Conservation (phyloP, 768 basidiomycete species). For the Podaxis pistillaris region DNA sequence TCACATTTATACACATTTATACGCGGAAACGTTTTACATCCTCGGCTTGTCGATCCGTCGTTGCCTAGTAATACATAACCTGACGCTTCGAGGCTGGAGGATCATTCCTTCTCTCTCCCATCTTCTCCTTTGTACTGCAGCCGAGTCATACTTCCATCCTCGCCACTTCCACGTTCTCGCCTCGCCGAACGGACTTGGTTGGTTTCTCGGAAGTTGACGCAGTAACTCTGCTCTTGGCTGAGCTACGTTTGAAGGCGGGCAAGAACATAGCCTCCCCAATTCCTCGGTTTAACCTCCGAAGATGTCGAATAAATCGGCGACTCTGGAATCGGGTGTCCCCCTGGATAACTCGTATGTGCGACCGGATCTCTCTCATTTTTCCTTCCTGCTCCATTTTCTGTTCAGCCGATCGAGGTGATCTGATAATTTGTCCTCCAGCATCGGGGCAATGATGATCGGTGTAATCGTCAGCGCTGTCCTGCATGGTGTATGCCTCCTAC, state of each 20-base stretch:
- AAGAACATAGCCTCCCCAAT: neutral
- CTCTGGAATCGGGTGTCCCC: conserved; percentile 25
- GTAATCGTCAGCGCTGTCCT: conserved; percentile 35
- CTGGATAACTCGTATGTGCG: conserved; percentile 33
- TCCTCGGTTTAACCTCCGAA: neutral
- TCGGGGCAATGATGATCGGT: conserved; percentile 45
- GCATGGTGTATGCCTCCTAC: conserved; percentile 44
- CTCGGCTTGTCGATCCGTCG: neutral
- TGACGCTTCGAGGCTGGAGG: neutral
- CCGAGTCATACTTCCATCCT: neutral
- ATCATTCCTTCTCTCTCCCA: conserved; percentile 13
- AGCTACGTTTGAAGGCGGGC: neutral
- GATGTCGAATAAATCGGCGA: conserved; percentile 21
- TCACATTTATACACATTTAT: neutral
- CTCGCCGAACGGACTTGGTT: neutral
- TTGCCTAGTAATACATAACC: neutral
- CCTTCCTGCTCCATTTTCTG: conserved; percentile 6
- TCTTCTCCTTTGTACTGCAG: neutral
- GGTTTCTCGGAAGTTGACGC: neutral
- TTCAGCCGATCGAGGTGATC: neutral
- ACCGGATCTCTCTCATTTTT: neutral
- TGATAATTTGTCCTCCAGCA: conserved; percentile 23
- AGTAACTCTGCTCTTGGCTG: neutral
- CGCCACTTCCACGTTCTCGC: neutral
- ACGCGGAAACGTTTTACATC: neutral